phyloP scores from a whole-genome alignment of 2,329 filamentous ascomycete genomes.

The Teratosphaeria viscida region DNA sequence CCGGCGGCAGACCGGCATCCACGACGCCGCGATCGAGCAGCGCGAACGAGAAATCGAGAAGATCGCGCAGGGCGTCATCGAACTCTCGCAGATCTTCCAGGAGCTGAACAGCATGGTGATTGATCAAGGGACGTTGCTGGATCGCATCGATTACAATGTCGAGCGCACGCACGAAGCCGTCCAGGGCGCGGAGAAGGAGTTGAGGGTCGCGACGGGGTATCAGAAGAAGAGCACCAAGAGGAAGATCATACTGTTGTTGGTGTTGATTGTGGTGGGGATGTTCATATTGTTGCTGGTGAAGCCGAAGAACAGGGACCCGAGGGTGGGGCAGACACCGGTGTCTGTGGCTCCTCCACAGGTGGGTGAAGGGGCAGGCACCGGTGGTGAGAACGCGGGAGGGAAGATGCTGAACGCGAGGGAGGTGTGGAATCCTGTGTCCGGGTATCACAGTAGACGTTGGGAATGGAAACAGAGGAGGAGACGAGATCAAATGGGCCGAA shows the following conservation, averaged over 20 bases:
- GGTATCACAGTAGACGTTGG: neutral
- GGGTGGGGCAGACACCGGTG: neutral
- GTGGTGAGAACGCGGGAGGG: neutral
- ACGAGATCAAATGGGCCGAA: neutral
- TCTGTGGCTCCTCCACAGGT: neutral
- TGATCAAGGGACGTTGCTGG: constrained; percentile 42
- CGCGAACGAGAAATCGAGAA: constrained; percentile 95
- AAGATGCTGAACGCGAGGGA: neutral
- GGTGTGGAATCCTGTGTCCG: neutral
- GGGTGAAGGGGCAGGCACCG: neutral
- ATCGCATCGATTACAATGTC: constrained; percentile 68
- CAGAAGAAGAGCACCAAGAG: constrained; percentile 81
- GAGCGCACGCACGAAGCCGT: constrained; percentile 91
- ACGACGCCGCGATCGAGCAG: constrained; percentile 78
- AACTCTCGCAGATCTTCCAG: constrained; percentile 90
- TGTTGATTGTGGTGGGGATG: constrained; percentile 73
- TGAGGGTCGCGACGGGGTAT: constrained; percentile 78
- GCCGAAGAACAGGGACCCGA: constrained; percentile 43
- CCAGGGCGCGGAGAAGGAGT: constrained; percentile 83
- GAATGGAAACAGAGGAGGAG: constrained; percentile 4
- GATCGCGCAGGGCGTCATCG: constrained; percentile 96
- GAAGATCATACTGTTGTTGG: constrained; percentile 81
- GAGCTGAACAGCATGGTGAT: constrained; percentile 85
- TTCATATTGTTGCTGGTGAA: constrained; percentile 78
- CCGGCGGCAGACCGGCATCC: constrained; percentile 53